Conservation (phyloP, 805 yeast species). For the Komagataella kurtzmanii region DNA sequence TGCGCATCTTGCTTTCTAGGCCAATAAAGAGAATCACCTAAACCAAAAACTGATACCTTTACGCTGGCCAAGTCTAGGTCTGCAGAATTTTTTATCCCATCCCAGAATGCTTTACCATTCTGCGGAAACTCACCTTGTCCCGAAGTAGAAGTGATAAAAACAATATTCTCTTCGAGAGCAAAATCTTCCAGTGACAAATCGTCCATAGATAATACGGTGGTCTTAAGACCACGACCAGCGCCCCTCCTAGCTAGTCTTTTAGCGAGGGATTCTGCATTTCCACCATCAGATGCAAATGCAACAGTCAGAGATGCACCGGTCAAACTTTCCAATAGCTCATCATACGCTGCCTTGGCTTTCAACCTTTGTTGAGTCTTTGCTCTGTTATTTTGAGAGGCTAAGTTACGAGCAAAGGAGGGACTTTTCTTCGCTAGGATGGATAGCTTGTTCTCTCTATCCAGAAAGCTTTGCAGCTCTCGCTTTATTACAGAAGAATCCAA, state of each 20-base stretch:
- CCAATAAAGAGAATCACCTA: constrained; percentile 86
- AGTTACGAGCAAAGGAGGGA: constrained; percentile 68
- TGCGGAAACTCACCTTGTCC: constrained; percentile 86
- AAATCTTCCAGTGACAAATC: constrained; percentile 63
- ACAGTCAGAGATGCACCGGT: constrained; percentile 86
- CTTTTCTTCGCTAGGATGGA: constrained; percentile 57
- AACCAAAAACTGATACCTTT: constrained; percentile 54
- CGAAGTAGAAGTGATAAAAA: constrained; percentile 60
- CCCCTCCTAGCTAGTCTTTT: constrained; percentile 71
- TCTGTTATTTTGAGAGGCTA: constrained; percentile 51
- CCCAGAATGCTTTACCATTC: constrained; percentile 72
- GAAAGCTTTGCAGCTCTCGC: constrained; percentile 62
- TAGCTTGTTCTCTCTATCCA: constrained; percentile 83
- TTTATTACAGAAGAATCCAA: constrained; percentile 77
- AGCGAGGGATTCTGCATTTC: constrained; percentile 75
- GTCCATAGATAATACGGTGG: constrained; percentile 55
- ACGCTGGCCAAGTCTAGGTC: constrained; percentile 51
- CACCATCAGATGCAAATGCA: constrained; percentile 87
- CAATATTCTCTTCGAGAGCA: constrained; percentile 54
- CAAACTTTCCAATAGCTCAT: constrained; percentile 68
- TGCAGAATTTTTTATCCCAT: constrained; percentile 42
- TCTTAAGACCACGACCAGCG: constrained; percentile 62
- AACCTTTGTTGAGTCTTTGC: constrained; percentile 44
- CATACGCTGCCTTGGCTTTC: constrained; percentile 67
- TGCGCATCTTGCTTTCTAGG: constrained; percentile 93